phyloP scores from a whole-genome alignment of 2,329 filamentous ascomycete species.

The Furcasterigmium sp. region DNA sequence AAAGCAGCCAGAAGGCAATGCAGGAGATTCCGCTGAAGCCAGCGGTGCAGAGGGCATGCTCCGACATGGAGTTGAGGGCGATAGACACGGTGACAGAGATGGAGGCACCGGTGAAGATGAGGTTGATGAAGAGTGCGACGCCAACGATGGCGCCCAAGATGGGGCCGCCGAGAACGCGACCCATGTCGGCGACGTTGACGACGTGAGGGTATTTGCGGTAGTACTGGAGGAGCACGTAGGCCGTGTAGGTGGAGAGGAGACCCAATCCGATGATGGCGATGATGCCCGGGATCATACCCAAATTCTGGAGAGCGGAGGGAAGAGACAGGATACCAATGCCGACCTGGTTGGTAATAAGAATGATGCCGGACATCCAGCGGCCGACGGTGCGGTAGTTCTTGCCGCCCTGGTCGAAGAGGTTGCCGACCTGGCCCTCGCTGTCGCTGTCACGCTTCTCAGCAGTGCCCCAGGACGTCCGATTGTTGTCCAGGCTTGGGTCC shows the following conservation, averaged over 20 bases:
- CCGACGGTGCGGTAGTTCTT: constrained; percentile 26
- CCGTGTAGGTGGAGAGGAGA: constrained; percentile 58
- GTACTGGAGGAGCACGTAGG: constrained; percentile 55
- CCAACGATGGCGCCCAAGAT: constrained; percentile 25
- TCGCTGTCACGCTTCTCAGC: not conserved
- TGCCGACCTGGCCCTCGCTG: constrained; percentile 8
- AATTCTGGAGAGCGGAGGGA: constrained; percentile 62
- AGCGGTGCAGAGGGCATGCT: constrained; percentile 59
- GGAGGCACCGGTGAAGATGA: constrained; percentile 64
- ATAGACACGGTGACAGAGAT: constrained; percentile 62
- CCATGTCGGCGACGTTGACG: constrained; percentile 67
- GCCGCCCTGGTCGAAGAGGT: constrained; percentile 22
- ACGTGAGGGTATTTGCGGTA: constrained; percentile 64
- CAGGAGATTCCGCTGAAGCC: constrained; percentile 59
- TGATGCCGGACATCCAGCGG: constrained; percentile 26
- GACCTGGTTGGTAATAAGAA: constrained; percentile 27
- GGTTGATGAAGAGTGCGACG: constrained; percentile 65
- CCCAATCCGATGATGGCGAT: constrained; percentile 62
- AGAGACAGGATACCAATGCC: constrained; percentile 56
- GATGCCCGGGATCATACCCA: constrained; percentile 63
- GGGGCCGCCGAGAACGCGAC: constrained; percentile 40
- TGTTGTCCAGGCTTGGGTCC: not conserved
- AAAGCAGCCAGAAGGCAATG: constrained; percentile 56
- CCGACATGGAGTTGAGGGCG: constrained; percentile 63
- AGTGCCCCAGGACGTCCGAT: not conserved